Base-by-base conservation (phyloP, 2,329 filamentous ascomycete species). In the Clonostachys chloroleuca region DNA sequence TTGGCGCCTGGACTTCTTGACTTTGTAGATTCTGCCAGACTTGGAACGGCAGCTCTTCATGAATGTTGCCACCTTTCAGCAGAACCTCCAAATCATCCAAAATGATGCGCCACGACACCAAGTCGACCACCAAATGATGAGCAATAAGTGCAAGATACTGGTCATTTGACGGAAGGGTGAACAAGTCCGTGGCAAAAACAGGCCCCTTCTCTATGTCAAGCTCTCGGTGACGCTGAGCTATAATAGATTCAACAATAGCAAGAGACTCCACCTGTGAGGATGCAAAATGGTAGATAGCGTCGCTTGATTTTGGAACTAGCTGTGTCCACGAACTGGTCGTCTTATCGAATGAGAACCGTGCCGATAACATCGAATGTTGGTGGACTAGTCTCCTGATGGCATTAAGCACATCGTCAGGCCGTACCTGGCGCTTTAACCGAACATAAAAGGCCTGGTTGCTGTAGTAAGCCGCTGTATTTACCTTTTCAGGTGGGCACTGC, bases 51-150 rank as follows among this genome's bases (percentile, higher is more conserved):
- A 48, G 16, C n/a, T 67, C 46, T 10, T 67, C 65, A 12, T 39
- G 14, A 18, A 39, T 18, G 3, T 8, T n/a, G 9, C 9, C 24
- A 30, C 24, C 24, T 6, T n/a, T 39, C 39, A 74, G 53, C 4
- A 68, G 46, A 12, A 67, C 65, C 46, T 75, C 70, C 0, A 74
- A 54, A 41, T 74, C 68, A 42, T 68, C 63, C 1, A 72, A 59
- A 2, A 75, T 56, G 6, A 74, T 58, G 30, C 70, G 59, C 73
- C 73, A 76, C 0, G 71, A 72, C 1, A 75, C 72, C 2, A 75
- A 57, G 43, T 75, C 72, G 30, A 75, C 66, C 5, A 68, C 58
- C 1, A 70, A 49, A 46, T 70, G 67, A 35, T 70, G 66, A 0
- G 57, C 58, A 2, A 59, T 60, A 10, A 72, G 45, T 18, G 67